A percentile compares a stretch with the other conserved stretches of the same genome.
These are phyloP conservation scores for Daldinia concentrica DNA, from an alignment of 495 filamentous ascomycete genomes.

Conservation along the genomic window DNA sequence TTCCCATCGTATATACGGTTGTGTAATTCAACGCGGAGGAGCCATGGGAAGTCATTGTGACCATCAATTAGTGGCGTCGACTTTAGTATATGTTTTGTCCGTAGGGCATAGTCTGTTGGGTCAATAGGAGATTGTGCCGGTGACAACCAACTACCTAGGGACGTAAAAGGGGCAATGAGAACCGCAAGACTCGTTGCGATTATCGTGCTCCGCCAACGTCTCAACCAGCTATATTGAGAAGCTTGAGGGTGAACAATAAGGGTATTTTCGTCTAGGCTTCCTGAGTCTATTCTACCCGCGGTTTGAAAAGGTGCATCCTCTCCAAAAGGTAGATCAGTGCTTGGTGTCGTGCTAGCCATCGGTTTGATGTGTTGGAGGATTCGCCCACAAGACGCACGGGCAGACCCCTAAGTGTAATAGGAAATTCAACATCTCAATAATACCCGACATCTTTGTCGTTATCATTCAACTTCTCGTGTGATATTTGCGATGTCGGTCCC, in stretches of 20 bases:
- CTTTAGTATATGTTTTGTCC: not conserved
- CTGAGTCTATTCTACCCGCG: not conserved
- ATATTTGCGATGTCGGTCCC: not conserved
- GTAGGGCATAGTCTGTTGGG: not conserved
- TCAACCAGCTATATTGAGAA: not conserved
- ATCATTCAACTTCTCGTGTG: not conserved
- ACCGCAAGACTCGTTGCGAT: not conserved
- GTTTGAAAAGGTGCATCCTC: not conserved
- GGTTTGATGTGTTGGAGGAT: not conserved
- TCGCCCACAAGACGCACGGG: not conserved
- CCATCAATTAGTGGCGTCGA: constrained; percentile 40
- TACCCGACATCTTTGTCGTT: not conserved
- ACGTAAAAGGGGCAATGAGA: not conserved
- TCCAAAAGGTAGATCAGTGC: not conserved
- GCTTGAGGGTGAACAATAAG: not conserved
- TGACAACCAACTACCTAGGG: not conserved
- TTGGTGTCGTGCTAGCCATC: not conserved
- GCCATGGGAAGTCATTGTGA: constrained; percentile 47
- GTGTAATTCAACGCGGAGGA: constrained; percentile 42
- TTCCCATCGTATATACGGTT: constrained; percentile 42
- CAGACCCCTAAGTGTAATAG: not conserved
- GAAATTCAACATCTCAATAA: not conserved
- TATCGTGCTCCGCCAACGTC: not conserved
- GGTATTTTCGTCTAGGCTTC: not conserved
- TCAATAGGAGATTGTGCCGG: not conserved